Evolutionary conservation across 495 filamentous ascomycete genomes (phyloP).

Genomic region (Talaromyces borbonicus): DNA sequence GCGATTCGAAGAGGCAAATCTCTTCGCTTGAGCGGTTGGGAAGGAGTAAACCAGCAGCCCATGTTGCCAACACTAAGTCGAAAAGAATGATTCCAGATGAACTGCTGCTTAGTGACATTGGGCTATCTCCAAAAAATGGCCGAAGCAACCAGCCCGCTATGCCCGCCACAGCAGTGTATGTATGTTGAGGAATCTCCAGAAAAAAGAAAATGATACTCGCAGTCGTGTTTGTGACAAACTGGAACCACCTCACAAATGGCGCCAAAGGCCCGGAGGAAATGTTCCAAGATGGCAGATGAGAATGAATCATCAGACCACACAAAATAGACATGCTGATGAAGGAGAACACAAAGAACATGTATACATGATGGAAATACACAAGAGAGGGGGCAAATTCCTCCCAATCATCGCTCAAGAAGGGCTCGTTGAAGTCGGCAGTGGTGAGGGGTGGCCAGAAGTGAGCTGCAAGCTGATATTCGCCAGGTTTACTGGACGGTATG

Average conservation of each 20-base stretch:
- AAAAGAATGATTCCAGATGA: background rate
- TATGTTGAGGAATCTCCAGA: background rate
- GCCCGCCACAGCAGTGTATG: background rate
- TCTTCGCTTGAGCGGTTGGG: background rate
- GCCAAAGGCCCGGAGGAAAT: background rate
- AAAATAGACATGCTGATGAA: background rate
- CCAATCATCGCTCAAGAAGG: background rate
- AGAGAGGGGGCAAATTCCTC: background rate
- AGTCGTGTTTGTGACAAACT: background rate
- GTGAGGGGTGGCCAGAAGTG: background rate
- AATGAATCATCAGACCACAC: slow-evolving; percentile 3
- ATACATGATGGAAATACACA: background rate
- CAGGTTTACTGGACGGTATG: background rate
- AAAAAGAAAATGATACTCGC: background rate
- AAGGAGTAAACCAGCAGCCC: background rate
- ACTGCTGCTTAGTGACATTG: background rate
- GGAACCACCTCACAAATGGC: too few species aligned
- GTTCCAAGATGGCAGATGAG: background rate
- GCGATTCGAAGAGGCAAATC: background rate
- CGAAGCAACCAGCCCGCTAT: background rate
- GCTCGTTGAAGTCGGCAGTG: background rate
- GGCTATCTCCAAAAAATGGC: background rate
- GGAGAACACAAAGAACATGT: background rate
- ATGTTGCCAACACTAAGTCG: background rate
- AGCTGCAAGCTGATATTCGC: background rate